phyloP scores from a whole-genome alignment of 768 basidiomycete species.

The Hebeloma cylindrosporum region DNA sequence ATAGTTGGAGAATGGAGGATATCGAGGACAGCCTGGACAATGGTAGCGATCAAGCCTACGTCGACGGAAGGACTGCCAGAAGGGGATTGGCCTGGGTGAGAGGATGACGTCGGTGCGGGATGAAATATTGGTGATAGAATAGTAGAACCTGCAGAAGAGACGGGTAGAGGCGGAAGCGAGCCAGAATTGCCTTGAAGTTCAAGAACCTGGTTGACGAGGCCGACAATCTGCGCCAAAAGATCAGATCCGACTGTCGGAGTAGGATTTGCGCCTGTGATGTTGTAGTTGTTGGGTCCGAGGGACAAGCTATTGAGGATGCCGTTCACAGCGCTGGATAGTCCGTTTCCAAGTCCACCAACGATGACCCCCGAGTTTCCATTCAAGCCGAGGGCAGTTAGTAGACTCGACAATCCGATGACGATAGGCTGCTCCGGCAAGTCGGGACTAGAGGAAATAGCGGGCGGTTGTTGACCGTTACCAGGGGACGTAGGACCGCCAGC shows the following conservation, averaged over 20 bases:
- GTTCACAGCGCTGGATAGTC: too few relatives aligned
- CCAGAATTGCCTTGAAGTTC: conserved; percentile 14
- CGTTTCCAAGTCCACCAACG: too few relatives aligned
- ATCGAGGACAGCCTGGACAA: conserved; percentile 16
- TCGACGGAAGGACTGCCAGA: conserved; percentile 2
- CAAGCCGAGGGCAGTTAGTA: not conserved
- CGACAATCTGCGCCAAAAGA: conserved; percentile 15
- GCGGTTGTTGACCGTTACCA: not conserved
- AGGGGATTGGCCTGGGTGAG: too few relatives aligned
- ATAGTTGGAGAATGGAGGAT: conserved; percentile 20
- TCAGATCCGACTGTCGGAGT: conserved; percentile 8
- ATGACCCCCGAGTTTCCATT: too few relatives aligned
- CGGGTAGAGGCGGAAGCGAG: conserved; percentile 5
- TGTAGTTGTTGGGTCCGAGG: conserved; percentile 3
- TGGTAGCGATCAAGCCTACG: conserved; percentile 6
- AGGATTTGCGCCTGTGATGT: not conserved
- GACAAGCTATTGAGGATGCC: not conserved
- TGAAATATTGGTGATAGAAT: too few relatives aligned
- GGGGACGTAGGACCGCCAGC: not conserved
- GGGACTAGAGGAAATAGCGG: not conserved
- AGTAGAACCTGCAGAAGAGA: too few relatives aligned
- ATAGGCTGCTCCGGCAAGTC: not conserved
- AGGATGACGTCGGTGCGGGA: too few relatives aligned
- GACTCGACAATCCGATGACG: not conserved
- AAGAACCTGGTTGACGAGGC: conserved; percentile 19